Evolutionary conservation across 2,329 filamentous ascomycete genomes (phyloP).

Genomic region (Trichoderma sp.): DNA sequence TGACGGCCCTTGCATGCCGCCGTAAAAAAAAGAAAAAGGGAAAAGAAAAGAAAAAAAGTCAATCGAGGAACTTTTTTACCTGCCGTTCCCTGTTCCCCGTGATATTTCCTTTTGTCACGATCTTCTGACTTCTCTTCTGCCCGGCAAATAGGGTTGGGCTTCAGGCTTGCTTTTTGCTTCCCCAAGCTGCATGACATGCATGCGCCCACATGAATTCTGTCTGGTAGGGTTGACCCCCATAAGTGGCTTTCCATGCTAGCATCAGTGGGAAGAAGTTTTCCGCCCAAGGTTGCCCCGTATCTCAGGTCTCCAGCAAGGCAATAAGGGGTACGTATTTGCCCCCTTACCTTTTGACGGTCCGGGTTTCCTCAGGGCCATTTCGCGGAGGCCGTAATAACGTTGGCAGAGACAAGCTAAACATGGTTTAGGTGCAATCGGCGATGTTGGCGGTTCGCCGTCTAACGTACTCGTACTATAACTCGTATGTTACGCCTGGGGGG

Average conservation of each 20-base stretch:
- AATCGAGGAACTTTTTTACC: neutral
- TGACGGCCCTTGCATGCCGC: neutral
- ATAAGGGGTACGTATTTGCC: neutral
- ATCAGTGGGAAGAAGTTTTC: neutral
- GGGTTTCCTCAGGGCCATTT: neutral
- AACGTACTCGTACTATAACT: neutral
- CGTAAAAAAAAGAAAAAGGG: neutral
- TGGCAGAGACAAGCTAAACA: neutral
- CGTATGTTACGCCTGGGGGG: neutral
- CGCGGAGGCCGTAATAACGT: neutral
- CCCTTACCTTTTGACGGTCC: neutral
- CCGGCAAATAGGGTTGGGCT: neutral
- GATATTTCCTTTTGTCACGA: neutral
- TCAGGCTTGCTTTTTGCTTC: constrained; percentile 9
- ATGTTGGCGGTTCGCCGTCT: neutral
- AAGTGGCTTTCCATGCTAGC: neutral
- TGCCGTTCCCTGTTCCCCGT: neutral
- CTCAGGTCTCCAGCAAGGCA: constrained; percentile 4
- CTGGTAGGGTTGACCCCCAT: neutral
- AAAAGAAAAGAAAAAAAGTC: neutral
- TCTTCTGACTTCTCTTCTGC: neutral
- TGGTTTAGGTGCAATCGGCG: neutral
- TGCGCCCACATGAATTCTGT: constrained; percentile 21
- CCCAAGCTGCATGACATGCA: constrained; percentile 25
- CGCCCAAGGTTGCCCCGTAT: neutral